phyloP scores from a whole-genome alignment of 805 yeast species.

The Nakazawaea ambrosiae region DNA sequence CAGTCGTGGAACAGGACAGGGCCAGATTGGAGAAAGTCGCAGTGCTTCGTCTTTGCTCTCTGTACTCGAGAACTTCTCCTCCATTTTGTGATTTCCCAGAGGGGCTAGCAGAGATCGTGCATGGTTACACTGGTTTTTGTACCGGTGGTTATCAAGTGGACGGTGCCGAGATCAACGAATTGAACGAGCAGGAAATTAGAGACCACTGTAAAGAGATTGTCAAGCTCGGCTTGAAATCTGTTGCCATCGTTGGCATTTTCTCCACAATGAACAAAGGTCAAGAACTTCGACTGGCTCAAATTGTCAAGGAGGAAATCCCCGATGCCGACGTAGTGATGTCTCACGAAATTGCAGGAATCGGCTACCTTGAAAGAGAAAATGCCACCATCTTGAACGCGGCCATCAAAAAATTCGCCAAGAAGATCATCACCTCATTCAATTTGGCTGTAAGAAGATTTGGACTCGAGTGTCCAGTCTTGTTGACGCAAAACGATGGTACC shows the following conservation, averaged over 20 bases:
- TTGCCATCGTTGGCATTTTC: conserved; percentile 36
- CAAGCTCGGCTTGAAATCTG: conserved; percentile 24
- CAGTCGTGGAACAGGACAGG: conserved; percentile 38
- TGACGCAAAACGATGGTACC: conserved; percentile 44
- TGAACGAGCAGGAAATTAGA: conserved; percentile 24
- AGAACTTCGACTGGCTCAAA: conserved; percentile 26
- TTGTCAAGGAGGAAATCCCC: conserved; percentile 28
- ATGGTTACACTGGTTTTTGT: conserved; percentile 29
- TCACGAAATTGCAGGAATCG: conserved; percentile 34
- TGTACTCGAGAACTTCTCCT: conserved; percentile 28
- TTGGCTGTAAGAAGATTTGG: conserved; percentile 30
- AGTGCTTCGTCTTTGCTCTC: conserved; percentile 37
- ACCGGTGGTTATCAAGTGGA: conserved; percentile 37
- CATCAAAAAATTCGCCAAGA: conserved; percentile 33
- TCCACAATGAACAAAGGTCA: conserved; percentile 31
- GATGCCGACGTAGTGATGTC: conserved; percentile 29
- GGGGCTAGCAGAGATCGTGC: conserved; percentile 26
- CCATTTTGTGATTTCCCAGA: conserved; percentile 41
- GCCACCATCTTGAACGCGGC: conserved; percentile 41
- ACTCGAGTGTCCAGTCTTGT: conserved; percentile 29
- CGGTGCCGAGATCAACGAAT: conserved; percentile 28
- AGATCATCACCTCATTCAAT: conserved; percentile 31
- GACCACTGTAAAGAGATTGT: conserved; percentile 26
- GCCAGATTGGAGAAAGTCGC: conserved; percentile 37
- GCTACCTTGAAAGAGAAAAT: conserved; percentile 39